These are phyloP conservation scores for Coemansia sp. DNA, from an alignment of 192 early-diverging fungal genomes.

Conservation along the genomic window DNA sequence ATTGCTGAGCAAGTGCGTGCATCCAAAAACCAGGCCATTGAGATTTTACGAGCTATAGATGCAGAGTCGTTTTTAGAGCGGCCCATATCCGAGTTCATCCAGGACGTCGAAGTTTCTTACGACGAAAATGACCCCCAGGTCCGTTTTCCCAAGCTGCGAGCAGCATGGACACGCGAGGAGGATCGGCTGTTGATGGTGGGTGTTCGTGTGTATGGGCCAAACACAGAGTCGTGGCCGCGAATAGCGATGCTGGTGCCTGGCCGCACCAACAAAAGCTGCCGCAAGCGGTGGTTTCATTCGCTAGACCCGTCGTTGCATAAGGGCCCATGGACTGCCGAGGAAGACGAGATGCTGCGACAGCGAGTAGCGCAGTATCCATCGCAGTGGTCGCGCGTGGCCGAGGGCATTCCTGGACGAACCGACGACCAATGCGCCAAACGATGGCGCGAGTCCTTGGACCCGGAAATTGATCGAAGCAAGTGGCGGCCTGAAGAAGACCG, in stretches of 20 bases:
- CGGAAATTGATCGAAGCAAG: conserved; percentile 67
- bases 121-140: conserved; percentile 22
- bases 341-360: conserved; percentile 68
- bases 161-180: conserved; percentile 77
- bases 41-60: conserved; percentile 27
- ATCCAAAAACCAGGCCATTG: conserved; percentile 41
- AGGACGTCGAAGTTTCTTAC: conserved; percentile 40
- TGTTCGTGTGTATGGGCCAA: conserved; percentile 69
- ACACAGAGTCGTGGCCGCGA: conserved; percentile 74
- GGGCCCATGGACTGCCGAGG: conserved; percentile 78
- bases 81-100: conserved; percentile 20
- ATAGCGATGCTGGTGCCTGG: conserved; percentile 75
- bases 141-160: conserved; percentile 48
- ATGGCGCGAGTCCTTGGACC: conserved; percentile 85
- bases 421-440: conserved; percentile 90
- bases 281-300: conserved; percentile 80
- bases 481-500: conserved; percentile 70
- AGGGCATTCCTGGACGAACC: conserved; percentile 73
- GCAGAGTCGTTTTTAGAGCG: conserved; percentile 27
- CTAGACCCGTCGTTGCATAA: conserved; percentile 72
- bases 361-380: conserved; percentile 68
- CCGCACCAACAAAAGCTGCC: conserved; percentile 78
- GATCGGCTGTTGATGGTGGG: conserved; percentile 69
- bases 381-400: conserved; percentile 82
- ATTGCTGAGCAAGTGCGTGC: conserved; percentile 30